phyloP scores from a whole-genome alignment of 495 filamentous ascomycete genomes.

The Baudoinia panamericana region DNA sequence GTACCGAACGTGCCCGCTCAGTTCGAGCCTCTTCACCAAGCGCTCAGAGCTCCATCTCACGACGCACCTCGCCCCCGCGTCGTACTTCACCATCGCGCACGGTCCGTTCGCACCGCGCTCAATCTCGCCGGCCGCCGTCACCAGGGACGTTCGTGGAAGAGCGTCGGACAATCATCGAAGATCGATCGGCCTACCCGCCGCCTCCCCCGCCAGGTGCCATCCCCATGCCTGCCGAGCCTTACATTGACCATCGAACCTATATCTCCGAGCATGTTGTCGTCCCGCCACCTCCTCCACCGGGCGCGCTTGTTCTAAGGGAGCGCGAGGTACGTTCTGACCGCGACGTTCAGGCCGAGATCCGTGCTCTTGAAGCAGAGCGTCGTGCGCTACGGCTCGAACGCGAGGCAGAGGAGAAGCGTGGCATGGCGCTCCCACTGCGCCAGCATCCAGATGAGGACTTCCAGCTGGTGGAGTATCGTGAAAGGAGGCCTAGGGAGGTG shows the following conservation, averaged over 20 bases:
- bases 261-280: slow-evolving; percentile 11
- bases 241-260: slow-evolving; percentile 12
- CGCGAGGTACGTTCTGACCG: slow-evolving; percentile 36
- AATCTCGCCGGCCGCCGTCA: slow-evolving; percentile 4
- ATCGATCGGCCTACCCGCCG: neutral
- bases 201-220: slow-evolving; percentile 5
- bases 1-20: slow-evolving; percentile 9
- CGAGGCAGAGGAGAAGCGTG: slow-evolving; percentile 32
- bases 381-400: slow-evolving; percentile 31
- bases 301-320: slow-evolving; percentile 38
- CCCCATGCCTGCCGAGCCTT: slow-evolving; percentile 1
- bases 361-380: slow-evolving; percentile 40
- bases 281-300: slow-evolving; percentile 3
- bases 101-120: slow-evolving; percentile 8
- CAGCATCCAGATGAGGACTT: slow-evolving; percentile 39
- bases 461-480: slow-evolving; percentile 18
- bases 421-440: slow-evolving; percentile 34
- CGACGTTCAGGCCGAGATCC: slow-evolving; percentile 47
- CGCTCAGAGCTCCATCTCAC: slow-evolving; percentile 6
- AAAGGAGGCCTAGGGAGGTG: slow-evolving; percentile 12
- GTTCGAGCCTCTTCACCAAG: slow-evolving; percentile 13
- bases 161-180: slow-evolving; percentile 13
- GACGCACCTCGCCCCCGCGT: slow-evolving; percentile 15
- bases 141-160: slow-evolving; percentile 15
- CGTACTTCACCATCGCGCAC: neutral